phyloP scores from a whole-genome alignment of 352 stramenopile genomes.

The Elongisporangium anandrum region DNA sequence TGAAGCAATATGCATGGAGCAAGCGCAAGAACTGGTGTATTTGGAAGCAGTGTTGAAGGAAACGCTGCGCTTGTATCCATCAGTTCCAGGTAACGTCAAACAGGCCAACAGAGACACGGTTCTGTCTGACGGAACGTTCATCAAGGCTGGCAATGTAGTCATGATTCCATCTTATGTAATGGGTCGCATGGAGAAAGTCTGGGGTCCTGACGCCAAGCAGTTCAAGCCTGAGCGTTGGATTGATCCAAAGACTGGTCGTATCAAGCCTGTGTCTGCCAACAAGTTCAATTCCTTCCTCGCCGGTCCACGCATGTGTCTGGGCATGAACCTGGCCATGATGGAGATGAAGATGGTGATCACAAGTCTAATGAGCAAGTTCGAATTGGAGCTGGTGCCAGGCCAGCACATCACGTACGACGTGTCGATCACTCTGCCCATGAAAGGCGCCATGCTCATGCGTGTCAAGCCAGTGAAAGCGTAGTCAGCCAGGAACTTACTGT shows the following conservation, averaged over 20 bases:
- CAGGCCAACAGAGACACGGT: constrained; percentile 34
- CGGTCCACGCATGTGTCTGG: constrained; percentile 62
- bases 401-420: constrained; percentile 39
- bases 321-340: constrained; percentile 43
- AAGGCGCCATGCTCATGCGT: constrained; percentile 24
- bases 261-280: constrained; percentile 36
- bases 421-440: constrained; percentile 47
- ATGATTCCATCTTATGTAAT: constrained; percentile 46
- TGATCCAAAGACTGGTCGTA: constrained; percentile 26
- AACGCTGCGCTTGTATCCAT: constrained; percentile 60
- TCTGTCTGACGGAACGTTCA: constrained; percentile 59
- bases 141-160: constrained; percentile 28
- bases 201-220: constrained; percentile 47
- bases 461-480: constrained; percentile 19
- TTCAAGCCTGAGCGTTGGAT: constrained; percentile 74
- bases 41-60: constrained; percentile 53
- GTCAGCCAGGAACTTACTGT: too few relatives aligned
- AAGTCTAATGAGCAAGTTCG: constrained; percentile 54
- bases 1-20: constrained; percentile 17
- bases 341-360: constrained; percentile 79
- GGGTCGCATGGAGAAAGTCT: constrained; percentile 48
- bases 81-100: constrained; percentile 42
- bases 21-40: constrained; percentile 26
- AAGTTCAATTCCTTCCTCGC: constrained; percentile 74
- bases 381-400: constrained; percentile 26